Evolutionary conservation across 1,139 yeast genomes (phyloP), one percentile per base, ranked within the genome.

Genomic region (Candida albicans): DNA sequence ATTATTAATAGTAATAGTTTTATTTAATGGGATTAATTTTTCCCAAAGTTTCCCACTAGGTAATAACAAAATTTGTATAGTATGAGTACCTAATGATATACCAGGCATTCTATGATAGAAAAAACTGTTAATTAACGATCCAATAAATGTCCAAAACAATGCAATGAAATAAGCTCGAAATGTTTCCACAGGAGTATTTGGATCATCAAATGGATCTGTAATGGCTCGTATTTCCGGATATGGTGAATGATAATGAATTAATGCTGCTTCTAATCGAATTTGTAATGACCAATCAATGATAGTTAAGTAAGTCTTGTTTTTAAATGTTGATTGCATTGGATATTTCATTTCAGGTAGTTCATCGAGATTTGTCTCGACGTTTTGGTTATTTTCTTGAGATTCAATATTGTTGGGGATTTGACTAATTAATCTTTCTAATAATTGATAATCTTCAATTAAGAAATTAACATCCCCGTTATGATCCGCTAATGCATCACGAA

Each of bases 191-290:
- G 73, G 71, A 7, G 64, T 52, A 1, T 45, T 40, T 1, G 70
- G 67, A 48, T 72, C 77, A 49, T 73, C 79, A 45, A 50, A 67
- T 0, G 77, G 76, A 39, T 73, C 77, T 1, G 75, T 70, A 6
- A 73, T 65, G 9, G 77, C 70, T 43, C 79, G 53, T 13, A 73
- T 65, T 48, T 73, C 78, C 4, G 77, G 77, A 46, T 73, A 73
- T 13, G 77, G 77, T 6, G 76, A 70, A 53, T 72, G 77, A 49
- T 46, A 72, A 30, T 68, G 69, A n/a, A 72, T 66, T 28, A 73
- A 53, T 1, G 68, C 60, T 1, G 79, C 77, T 48, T 73, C 77
- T 11, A 68, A 42, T 30, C 70, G 58, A 11, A 64, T 62, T 45
- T 68, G 73, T 8, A 70, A 51, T 10, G 56, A 47, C 73, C 76